Evolutionary conservation across 108 stramenopile genomes (phyloP).

Genomic region (Pelagomonas calceolata): DNA sequence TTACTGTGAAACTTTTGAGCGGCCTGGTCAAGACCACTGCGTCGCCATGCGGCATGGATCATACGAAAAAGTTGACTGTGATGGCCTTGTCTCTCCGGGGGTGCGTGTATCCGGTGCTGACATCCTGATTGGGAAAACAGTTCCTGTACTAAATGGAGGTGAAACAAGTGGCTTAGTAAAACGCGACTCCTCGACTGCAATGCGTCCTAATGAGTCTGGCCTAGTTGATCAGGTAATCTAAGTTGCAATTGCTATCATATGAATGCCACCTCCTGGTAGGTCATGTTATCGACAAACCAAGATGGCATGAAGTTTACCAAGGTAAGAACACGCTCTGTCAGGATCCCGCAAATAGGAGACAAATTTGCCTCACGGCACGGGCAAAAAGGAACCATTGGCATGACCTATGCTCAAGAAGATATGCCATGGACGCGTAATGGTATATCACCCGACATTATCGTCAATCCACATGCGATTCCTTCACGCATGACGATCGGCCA

Average conservation of each 20-base stretch:
- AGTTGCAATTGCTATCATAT: conserved; percentile 50
- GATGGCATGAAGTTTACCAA: conserved; percentile 56
- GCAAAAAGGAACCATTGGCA: conserved; percentile 98
- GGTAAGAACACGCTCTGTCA: conserved; percentile 91
- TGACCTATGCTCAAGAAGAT: conserved; percentile 97
- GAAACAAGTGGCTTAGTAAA: conserved; percentile 54
- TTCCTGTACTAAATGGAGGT: too few species aligned
- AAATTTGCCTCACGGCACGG: conserved; percentile 95
- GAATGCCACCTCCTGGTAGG: too few species aligned
- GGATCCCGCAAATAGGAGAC: conserved; percentile 86
- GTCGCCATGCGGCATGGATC: conserved; percentile 85
- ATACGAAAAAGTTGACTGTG: conserved; percentile 92
- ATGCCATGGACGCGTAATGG: conserved; percentile 98
- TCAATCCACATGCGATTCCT: conserved; percentile 99
- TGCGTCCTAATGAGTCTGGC: conserved; percentile 93
- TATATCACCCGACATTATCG: conserved; percentile 96
- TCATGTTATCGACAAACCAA: conserved; percentile 30
- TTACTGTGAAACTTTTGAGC: conserved; percentile 65
- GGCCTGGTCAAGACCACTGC: conserved; percentile 61
- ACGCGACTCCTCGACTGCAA: conserved; percentile 82
- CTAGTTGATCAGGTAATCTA: conserved; percentile 88
- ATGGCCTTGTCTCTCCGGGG: conserved; percentile 89
- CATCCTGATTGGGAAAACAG: conserved; percentile 93
- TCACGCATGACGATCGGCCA: conserved; percentile 99
- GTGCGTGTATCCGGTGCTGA: conserved; percentile 89